A percentile compares a stretch with the other conserved stretches of the same genome.
These are phyloP conservation scores for Populus ilicifolia DNA, from an alignment of 345 rosid species.

Conservation along the genomic window DNA sequence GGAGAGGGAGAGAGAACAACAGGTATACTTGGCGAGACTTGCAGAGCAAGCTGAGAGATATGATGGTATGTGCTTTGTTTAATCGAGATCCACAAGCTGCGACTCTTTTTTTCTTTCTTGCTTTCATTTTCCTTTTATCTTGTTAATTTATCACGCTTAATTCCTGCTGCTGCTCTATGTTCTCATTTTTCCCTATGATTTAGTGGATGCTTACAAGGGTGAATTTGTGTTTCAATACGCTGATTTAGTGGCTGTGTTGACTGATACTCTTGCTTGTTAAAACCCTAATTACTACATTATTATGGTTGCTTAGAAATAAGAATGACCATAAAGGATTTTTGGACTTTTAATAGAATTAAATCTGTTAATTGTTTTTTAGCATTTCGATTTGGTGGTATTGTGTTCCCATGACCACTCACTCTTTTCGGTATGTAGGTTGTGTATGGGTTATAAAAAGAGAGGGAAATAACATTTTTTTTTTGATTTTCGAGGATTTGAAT, in stretches of 20 bases:
- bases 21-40: conserved; percentile 77
- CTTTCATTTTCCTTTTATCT: not conserved
- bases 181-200: not conserved
- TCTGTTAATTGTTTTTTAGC: not conserved
- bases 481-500: not conserved
- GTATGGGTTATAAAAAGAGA: not conserved
- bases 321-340: not conserved
- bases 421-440: not conserved
- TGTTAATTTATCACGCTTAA: not conserved
- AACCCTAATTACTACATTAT: not conserved
- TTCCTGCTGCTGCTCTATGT: too few species aligned
- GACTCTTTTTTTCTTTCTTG: not conserved
- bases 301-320: not conserved
- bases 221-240: not conserved
- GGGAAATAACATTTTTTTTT: not conserved
- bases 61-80: conserved; percentile 49
- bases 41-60: conserved; percentile 94
- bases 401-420: not conserved
- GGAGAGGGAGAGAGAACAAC: conserved; percentile 87
- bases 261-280: not conserved
- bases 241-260: not conserved
- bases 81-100: not conserved
- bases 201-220: not conserved
- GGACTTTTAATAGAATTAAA: not conserved
- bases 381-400: not conserved